A percentile compares a stretch with the other conserved stretches of the same genome.
These are phyloP conservation scores for Aureobasidium subglaciale DNA, from an alignment of 2,329 filamentous ascomycete species.

Conservation along the genomic window DNA sequence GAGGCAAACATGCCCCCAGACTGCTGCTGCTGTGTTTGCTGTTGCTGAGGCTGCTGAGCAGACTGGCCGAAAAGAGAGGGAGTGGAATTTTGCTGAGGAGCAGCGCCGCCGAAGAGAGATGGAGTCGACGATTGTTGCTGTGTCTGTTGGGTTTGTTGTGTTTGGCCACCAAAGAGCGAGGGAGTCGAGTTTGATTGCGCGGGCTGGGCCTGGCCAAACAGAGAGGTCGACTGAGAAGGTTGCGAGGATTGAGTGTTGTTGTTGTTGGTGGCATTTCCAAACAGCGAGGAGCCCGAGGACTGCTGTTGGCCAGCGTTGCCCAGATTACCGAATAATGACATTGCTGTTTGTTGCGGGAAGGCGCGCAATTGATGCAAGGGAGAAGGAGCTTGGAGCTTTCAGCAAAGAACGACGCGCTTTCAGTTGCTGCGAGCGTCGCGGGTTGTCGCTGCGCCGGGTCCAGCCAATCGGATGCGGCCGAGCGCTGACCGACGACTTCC, in stretches of 20 bases:
- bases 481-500: slow-evolving; percentile 13
- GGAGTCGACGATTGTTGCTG: slow-evolving; percentile 23
- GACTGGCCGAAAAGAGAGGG: slow-evolving; percentile 19
- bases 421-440: neutral
- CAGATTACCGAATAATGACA: slow-evolving; percentile 14
- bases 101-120: slow-evolving; percentile 20
- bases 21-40: slow-evolving; percentile 28
- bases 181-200: slow-evolving; percentile 20
- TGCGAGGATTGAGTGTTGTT: slow-evolving; percentile 19
- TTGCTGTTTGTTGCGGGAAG: slow-evolving; percentile 1
- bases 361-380: neutral
- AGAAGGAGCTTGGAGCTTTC: slow-evolving; percentile 6
- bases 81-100: slow-evolving; percentile 15
- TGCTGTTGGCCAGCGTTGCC: slow-evolving; percentile 1
- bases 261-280: neutral
- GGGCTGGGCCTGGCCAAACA: slow-evolving; percentile 14
- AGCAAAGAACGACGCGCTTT: slow-evolving; percentile 8
- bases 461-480: slow-evolving; percentile 11
- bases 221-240: slow-evolving; percentile 12
- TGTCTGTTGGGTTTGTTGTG: slow-evolving; percentile 23
- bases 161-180: slow-evolving; percentile 33
- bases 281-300: neutral
- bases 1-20: slow-evolving; percentile 26
- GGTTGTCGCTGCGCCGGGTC: neutral
- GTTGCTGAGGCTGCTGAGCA: slow-evolving; percentile 13